These are phyloP conservation scores for Aspergillus sp. DNA, from an alignment of 2,329 filamentous ascomycete species.

Conservation along the genomic window DNA sequence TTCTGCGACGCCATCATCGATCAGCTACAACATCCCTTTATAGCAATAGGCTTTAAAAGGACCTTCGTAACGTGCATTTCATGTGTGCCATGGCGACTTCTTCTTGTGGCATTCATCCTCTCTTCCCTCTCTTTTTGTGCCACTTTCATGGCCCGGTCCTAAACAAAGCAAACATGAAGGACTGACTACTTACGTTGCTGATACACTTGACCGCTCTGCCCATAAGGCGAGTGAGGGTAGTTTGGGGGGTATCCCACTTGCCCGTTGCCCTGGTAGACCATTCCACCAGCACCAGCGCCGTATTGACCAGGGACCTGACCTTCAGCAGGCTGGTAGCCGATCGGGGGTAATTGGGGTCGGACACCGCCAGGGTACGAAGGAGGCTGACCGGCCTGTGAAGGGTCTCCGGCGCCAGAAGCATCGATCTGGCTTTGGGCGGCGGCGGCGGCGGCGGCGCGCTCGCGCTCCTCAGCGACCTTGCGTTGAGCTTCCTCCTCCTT, in stretches of 20 bases:
- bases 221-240: slow-evolving; percentile 53
- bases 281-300: slow-evolving; percentile 55
- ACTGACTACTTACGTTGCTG: slow-evolving; percentile 49
- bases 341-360: slow-evolving; percentile 70
- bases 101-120: neutral
- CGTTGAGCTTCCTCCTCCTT: slow-evolving; percentile 94
- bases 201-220: slow-evolving; percentile 51
- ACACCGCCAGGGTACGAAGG: slow-evolving; percentile 51
- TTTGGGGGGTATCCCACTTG: slow-evolving; percentile 49
- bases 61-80: slow-evolving; percentile 15
- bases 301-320: slow-evolving; percentile 62
- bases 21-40: slow-evolving; percentile 23
- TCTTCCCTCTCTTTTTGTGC: slow-evolving; percentile 5
- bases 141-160: slow-evolving; percentile 20
- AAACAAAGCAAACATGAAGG: slow-evolving; percentile 23
- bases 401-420: slow-evolving; percentile 53
- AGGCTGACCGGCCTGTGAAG: slow-evolving; percentile 41
- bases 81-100: slow-evolving; percentile 3
- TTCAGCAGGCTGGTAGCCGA: slow-evolving; percentile 66
- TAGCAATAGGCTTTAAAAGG: slow-evolving; percentile 21
- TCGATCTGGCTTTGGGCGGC: slow-evolving; percentile 44
- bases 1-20: slow-evolving; percentile 38
- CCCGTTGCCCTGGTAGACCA: slow-evolving; percentile 51
- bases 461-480: slow-evolving; percentile 84
- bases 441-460: slow-evolving; percentile 64